Base-by-base conservation (phyloP, 768 basidiomycete species). In the Myochromella boudieri region DNA sequence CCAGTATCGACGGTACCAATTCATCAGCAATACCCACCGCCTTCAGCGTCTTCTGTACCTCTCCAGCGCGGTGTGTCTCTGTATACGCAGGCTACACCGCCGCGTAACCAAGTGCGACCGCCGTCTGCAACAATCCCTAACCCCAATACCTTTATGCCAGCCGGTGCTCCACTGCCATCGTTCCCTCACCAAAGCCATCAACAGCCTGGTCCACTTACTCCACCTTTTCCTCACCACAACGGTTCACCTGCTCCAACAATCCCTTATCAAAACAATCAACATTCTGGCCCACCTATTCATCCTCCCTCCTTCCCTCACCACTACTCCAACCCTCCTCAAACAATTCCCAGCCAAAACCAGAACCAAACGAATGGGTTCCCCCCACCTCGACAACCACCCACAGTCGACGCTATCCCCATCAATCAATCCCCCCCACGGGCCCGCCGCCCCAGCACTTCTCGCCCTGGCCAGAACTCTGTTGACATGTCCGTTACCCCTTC, bases 361-460 rank as follows among this genome's bases (percentile, higher is more conserved):
- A 31, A 31, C n/a, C 29, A 31, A 31, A 31, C 29, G 29, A 15
- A 41, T 33, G 28, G 38, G n/a, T n/a, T n/a, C n/a, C n/a, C n/a
- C n/a, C n/a, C n/a, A n/a, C n/a, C n/a, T n/a, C n/a, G n/a, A n/a
- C n/a, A n/a, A n/a, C n/a, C n/a, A n/a, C n/a, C n/a, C n/a, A n/a
- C n/a, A n/a, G n/a, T n/a, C n/a, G n/a, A n/a, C n/a, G n/a, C n/a
- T n/a, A n/a, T n/a, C n/a, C n/a, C n/a, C n/a, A n/a, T n/a, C n/a
- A n/a, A n/a, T n/a, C 53, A 44, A 39, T 27, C 58, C 1, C 53
- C 62, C 10, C 47, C 58, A 9, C 58, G 64, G 10, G 31, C 51
- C 14, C 58, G 56, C 24, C 66, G 64, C 53, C 55, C 64, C 37
- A 68, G 65, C 51, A 68, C 65, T 37, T 28, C 58, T 14, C 60